Conservation (phyloP, 1,284 basidiomycete species). For the Ceratobasidium sp. region DNA sequence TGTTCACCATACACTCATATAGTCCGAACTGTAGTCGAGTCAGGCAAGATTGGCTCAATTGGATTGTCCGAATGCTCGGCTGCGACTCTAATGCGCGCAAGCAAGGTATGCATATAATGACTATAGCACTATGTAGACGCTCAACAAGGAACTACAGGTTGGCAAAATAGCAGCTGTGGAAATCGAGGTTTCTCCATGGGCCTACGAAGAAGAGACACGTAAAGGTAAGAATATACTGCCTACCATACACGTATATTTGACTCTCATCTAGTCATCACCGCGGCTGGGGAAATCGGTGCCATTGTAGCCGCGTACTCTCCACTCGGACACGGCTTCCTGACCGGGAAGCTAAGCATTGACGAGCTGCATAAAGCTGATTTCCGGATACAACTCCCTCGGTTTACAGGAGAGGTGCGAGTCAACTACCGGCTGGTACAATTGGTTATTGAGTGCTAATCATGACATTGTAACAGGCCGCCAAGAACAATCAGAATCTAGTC, state of each 20-base stretch:
- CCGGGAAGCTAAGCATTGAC: constrained; percentile 41
- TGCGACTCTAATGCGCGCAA: constrained; percentile 37
- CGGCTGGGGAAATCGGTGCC: constrained; percentile 55
- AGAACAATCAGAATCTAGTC: constrained; percentile 63
- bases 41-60: constrained; percentile 42
- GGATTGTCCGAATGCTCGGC: constrained; percentile 40
- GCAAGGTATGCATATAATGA: constrained; percentile 26
- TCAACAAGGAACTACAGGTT: constrained; percentile 47
- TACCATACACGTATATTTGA: constrained; percentile 41
- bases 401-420: constrained; percentile 49
- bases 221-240: constrained; percentile 46
- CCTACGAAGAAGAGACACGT: constrained; percentile 54
- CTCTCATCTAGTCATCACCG: constrained; percentile 52
- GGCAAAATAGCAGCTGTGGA: constrained; percentile 59
- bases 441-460: not conserved
- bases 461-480: constrained; percentile 51
- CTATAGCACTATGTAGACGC: too few species aligned
- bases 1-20: not conserved
- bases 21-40: constrained; percentile 28
- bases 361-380: constrained; percentile 48
- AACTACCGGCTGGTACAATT: not conserved
- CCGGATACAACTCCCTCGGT: constrained; percentile 50
- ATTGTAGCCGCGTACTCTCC: constrained; percentile 60
- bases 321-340: constrained; percentile 44
- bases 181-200: constrained; percentile 62